Percentiles rank a stretch among this genome's conserved stretches.
phyloP scores from a whole-genome alignment of 2,329 filamentous ascomycete genomes.

The Aspergillus amoenus region DNA sequence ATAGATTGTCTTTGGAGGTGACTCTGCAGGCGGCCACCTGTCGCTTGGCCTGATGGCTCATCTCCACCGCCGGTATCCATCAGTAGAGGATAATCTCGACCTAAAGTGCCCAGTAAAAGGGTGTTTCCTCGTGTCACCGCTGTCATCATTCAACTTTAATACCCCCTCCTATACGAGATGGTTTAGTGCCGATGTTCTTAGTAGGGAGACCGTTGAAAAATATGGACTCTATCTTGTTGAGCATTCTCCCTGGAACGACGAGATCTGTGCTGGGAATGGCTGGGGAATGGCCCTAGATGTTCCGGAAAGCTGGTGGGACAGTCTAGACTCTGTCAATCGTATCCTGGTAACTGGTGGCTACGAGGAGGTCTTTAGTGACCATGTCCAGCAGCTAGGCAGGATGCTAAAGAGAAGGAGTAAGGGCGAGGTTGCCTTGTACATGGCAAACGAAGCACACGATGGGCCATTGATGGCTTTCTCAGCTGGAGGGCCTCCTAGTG shows the following conservation, averaged over 20 bases:
- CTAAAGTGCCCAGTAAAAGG: slow-evolving; percentile 1
- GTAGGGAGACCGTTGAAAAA: slow-evolving; percentile 5
- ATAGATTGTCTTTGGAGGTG: slow-evolving; percentile 21
- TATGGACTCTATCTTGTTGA: slow-evolving; percentile 17
- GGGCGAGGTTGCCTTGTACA: slow-evolving; percentile 11
- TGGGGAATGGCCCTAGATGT: slow-evolving; percentile 28
- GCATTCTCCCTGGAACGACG: slow-evolving; percentile 20
- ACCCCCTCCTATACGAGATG: slow-evolving; percentile 13
- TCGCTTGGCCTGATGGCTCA: slow-evolving; percentile 14
- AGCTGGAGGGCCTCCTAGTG: slow-evolving; percentile 5
- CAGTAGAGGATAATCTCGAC: not conserved
- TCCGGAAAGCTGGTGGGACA: slow-evolving; percentile 21
- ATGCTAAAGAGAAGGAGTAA: slow-evolving; percentile 4
- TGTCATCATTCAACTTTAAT: slow-evolving; percentile 15
- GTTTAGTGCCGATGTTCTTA: slow-evolving; percentile 17
- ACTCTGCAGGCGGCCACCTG: slow-evolving; percentile 25
- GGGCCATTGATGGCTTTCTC: slow-evolving; percentile 24
- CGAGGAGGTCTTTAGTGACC: slow-evolving; percentile 24
- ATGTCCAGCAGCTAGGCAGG: slow-evolving; percentile 15
- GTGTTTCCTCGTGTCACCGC: slow-evolving; percentile 22
- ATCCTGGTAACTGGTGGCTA: slow-evolving; percentile 20
- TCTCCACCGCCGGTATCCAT: not conserved
- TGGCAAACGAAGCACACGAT: slow-evolving; percentile 23
- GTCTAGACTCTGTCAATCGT: slow-evolving; percentile 11
- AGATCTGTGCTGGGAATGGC: slow-evolving; percentile 17